Base-by-base conservation (phyloP, 345 rosid species). In the Linum lewisii region DNA sequence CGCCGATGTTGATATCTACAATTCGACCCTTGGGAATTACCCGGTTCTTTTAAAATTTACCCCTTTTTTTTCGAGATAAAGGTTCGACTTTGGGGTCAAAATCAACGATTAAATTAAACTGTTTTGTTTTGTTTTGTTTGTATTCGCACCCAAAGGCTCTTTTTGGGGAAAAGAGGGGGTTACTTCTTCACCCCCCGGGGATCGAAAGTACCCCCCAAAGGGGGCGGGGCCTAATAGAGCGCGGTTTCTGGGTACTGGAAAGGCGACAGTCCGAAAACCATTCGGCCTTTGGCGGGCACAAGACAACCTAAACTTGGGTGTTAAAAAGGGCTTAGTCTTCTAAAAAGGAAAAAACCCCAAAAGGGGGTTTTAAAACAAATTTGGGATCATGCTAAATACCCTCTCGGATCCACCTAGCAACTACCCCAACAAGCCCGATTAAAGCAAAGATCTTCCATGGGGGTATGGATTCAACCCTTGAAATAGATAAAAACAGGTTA, bases 351-450 rank as follows among this genome's bases (percentile, higher is more conserved):
- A 93, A 85, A 63, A 90, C 99, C 2, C 97, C 95, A 0, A 93
- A 84, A 75, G 99, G 99, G 15, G 82, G n/a, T n/a, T n/a, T 82
- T 54, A 93, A 93, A 74, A 93, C 99, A 11, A 93, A 89, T 78
- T 93, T n/a, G n/a, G 99, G 99, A 93, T 93, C 61, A 89, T 93
- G 99, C 99, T 53, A 97, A 93, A 66, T 93, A 87, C 64, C 53
- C 84, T 93, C 56, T 3, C 84, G n/a, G 95, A 82, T 21, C 42
- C 72, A 23, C 62, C 80, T 55, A 81, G 85, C 21, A 80, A 78
- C 63, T 64, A 42, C 44, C 90, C 96, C 54, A 84, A 92, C 80
- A 20, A 91, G 37, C 1, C n/a, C 34, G 0, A 29, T 3, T 1
- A 29, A 8, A 29, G 5, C 34, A 29, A 29, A 29, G 34, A 8